Evolutionary conservation across 164 flowering plant species (phyloP), one percentile per base, ranked within the genome.

Genomic region (Buxus sempervirens): DNA sequence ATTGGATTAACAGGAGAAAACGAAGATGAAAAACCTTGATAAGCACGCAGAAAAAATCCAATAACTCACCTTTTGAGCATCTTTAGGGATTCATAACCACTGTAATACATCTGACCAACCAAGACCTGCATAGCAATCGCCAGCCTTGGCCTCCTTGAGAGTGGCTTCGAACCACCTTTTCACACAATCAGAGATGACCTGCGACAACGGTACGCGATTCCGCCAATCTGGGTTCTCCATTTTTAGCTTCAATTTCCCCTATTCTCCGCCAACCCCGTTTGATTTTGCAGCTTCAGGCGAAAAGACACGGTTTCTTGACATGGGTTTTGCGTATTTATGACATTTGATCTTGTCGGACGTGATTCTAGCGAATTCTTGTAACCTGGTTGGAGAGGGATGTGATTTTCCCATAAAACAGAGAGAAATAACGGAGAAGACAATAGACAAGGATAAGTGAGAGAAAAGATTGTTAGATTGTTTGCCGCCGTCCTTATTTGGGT

Each of bases 81-180:
- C 88, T 78, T 65, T 85, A 26, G 87, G 68, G 21, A 89, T 82
- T 9, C 99, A 79, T 95, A 92, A 36, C 99, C 99, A 54, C 81
- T 86, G 68, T 45, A 76, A 75, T 92, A 95, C 98, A 95, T 92
- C 84, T 92, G 98, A 36, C 93, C 95, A 28, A 92, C 96, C 70
- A 95, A 77, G 18, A 92, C 83, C 80, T 92, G 96, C 99, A 90
- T 95, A 41, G 76, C 54, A 8, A 60, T 95, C 97, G 1, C 99
- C 99, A 3, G 83, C 81, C 66, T 81, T 87, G n/a, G 99, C 99
- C 78, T 92, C 97, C 74, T 79, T 86, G 24, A 92, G 87, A 0
- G 96, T 82, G 63, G 90, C 98, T 19, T 82, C 82, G 45, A 95
- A 95, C 98, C 99, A 95, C 60, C 96, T 70, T 68, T 72, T 82